Conservation (phyloP, 306 rosid species). For the Cajanus cajan region DNA sequence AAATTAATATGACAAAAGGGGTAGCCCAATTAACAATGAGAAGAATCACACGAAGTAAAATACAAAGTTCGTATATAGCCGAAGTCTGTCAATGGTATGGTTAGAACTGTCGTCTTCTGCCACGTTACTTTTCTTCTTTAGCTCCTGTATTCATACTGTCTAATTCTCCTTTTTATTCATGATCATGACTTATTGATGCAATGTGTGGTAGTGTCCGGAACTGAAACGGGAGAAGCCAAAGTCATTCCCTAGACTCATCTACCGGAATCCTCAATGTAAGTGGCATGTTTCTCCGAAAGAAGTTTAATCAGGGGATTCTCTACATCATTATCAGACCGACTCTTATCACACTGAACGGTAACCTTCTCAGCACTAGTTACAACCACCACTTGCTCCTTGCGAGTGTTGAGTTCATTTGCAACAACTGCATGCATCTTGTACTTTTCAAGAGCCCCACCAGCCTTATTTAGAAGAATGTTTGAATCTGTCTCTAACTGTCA, state of each 20-base stretch:
- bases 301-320: constrained; percentile 71
- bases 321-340: constrained; percentile 53
- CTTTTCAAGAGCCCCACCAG: constrained; percentile 65
- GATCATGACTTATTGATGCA: background rate
- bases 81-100: background rate
- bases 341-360: constrained; percentile 49
- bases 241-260: constrained; percentile 20
- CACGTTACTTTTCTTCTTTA: background rate
- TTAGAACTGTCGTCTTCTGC: background rate
- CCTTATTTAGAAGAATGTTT: constrained; percentile 83
- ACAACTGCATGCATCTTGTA: constrained; percentile 89
- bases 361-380: constrained; percentile 58
- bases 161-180: constrained; percentile 4
- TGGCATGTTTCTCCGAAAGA: constrained; percentile 61
- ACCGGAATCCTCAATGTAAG: constrained; percentile 42
- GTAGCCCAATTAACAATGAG: background rate
- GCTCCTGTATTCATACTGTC: background rate
- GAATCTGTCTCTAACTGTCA: constrained; percentile 88
- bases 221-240: constrained; percentile 1
- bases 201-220: background rate
- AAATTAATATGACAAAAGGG: background rate
- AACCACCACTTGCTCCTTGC: constrained; percentile 83
- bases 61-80: background rate
- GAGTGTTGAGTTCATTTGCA: constrained; percentile 84
- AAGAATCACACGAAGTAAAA: background rate